Conservation (phyloP, 2,329 filamentous ascomycete genomes). For the Nectriaceae sp. region DNA sequence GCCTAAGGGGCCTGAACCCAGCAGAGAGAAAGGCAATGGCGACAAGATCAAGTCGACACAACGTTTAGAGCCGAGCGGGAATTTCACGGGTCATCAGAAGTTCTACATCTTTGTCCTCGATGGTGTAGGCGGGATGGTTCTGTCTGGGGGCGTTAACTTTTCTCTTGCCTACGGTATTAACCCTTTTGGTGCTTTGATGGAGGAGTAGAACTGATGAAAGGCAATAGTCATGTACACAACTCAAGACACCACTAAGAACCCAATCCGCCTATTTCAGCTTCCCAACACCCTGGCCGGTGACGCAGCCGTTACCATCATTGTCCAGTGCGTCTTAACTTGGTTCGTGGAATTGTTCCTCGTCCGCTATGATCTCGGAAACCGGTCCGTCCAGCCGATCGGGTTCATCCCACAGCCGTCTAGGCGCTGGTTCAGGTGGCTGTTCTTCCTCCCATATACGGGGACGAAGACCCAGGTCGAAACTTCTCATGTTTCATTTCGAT, state of each 20-base stretch:
- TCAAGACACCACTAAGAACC: constrained; percentile 35
- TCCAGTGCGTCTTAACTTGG: constrained; percentile 55
- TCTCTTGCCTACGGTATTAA: constrained; percentile 49
- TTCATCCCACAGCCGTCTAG: constrained; percentile 40
- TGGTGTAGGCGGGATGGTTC: constrained; percentile 47
- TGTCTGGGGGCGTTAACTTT: constrained; percentile 55
- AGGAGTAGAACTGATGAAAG: background rate
- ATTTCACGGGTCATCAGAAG: constrained; percentile 45
- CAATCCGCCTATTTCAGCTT: constrained; percentile 50
- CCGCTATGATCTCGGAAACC: constrained; percentile 45
- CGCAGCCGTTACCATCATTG: constrained; percentile 50
- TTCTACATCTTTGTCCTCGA: constrained; percentile 52
- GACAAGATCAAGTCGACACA: constrained; percentile 8
- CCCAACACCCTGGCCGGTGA: constrained; percentile 54
- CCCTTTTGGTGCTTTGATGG: background rate
- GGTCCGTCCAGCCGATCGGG: constrained; percentile 49
- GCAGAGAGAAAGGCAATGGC: constrained; percentile 6
- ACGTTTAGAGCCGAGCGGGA: constrained; percentile 39
- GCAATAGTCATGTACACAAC: constrained; percentile 48
- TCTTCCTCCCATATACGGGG: constrained; percentile 14
- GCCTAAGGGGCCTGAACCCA: constrained; percentile 9
- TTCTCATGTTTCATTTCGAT: background rate
- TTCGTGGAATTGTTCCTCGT: constrained; percentile 50
- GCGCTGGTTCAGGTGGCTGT: constrained; percentile 41
- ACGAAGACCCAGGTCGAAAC: background rate